Evolutionary conservation across 352 stramenopile genomes (phyloP), one percentile per base, ranked within the genome.

Genomic region (Phytophthora hibernalis): DNA sequence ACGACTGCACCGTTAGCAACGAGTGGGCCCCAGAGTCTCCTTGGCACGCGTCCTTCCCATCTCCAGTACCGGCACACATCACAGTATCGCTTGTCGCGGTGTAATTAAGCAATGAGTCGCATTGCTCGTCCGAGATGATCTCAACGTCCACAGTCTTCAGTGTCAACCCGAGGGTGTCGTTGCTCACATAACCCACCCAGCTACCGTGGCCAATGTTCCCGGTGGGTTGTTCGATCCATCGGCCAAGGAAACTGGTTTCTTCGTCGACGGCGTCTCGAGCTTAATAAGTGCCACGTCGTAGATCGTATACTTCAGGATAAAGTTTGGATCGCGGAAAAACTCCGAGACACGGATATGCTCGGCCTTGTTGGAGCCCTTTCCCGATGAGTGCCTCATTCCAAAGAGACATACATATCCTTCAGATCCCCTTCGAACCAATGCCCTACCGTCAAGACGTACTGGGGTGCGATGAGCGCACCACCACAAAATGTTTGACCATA

Each of bases 221-320:
- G 38, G 38, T 45, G 16, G 16, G n/a, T 45, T 45, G n/a, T 22
- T 45, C 9, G 38, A 45, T 24, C 38, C 38, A 45, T 45, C 38
- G 24, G 38, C 13, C n/a, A 45, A 24, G 9, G 16, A 24, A 0
- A n/a, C 38, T 9, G 24, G 7, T 24, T 24, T 45, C n/a, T 7
- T 45, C 38, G 2, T 45, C n/a, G 16, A 45, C 7, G 38, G 16
- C 24, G 16, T 24, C n/a, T 22, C 6, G 4, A 45, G 38, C 38
- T 45, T 45, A 5, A 45, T 1, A 3, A 45, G 16, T 12, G 38
- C 38, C 16, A 45, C 38, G 38, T 45, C 38, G 38, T 45, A 45
- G 3, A 16, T 24, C 38, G 7, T 2, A 1, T 9, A 15, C 16
- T 16, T 24, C 16, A 45, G 12, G 6, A 24, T 45, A 45, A 45